These are phyloP conservation scores for Aspergillus novofumigatus DNA, from an alignment of 2,329 filamentous ascomycete genomes.

Conservation along the genomic window DNA sequence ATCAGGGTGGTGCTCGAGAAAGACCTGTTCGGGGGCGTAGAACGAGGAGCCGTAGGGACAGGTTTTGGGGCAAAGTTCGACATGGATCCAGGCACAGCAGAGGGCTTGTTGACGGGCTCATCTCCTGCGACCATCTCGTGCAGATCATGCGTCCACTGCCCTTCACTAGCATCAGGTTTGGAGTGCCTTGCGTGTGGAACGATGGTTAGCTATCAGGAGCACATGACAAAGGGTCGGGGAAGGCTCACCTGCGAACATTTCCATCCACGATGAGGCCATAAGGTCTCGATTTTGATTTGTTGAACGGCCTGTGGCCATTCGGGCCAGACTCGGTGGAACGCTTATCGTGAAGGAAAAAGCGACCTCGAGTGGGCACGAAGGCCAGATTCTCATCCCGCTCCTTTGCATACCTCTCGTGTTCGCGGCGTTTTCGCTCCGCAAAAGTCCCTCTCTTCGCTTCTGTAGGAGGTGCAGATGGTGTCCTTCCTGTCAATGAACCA, in stretches of 20 bases:
- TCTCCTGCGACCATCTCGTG: slow-evolving; percentile 61
- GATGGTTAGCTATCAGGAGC: background rate
- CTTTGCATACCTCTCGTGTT: slow-evolving; percentile 87
- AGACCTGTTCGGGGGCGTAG: slow-evolving; percentile 65
- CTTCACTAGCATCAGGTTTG: slow-evolving; percentile 56
- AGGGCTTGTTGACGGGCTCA: slow-evolving; percentile 32
- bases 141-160: slow-evolving; percentile 90
- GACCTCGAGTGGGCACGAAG: slow-evolving; percentile 88
- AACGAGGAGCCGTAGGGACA: slow-evolving; percentile 48
- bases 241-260: slow-evolving; percentile 41
- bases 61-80: slow-evolving; percentile 30
- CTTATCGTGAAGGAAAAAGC: slow-evolving; percentile 97
- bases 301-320: slow-evolving; percentile 67
- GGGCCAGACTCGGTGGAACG: slow-evolving; percentile 70
- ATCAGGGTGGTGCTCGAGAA: slow-evolving; percentile 81
- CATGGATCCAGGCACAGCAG: slow-evolving; percentile 21
- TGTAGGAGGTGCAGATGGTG: slow-evolving; percentile 37
- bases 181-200: slow-evolving; percentile 37
- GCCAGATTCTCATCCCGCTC: slow-evolving; percentile 84
- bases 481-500: slow-evolving; percentile 27
- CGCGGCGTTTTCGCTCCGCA: slow-evolving; percentile 69
- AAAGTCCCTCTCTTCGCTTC: slow-evolving; percentile 51
- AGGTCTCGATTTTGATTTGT: slow-evolving; percentile 52
- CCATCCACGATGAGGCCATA: slow-evolving; percentile 46
- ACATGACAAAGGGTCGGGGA: background rate